Base-by-base conservation (phyloP, 306 rosid genomes). In the Acacia melanoxylon region DNA sequence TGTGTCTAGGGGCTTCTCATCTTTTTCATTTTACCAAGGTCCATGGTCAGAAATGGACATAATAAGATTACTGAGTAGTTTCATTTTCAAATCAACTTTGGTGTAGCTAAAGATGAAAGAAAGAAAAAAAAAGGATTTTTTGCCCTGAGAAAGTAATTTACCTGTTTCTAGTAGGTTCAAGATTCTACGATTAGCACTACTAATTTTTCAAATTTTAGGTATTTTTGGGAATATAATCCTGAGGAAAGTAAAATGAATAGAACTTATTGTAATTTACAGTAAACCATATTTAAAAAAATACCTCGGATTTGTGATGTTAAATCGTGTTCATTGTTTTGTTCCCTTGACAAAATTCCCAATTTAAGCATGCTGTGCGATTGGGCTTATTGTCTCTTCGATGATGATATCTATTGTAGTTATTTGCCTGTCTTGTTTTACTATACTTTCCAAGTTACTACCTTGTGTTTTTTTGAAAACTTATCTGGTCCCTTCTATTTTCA, bases 401-500 rank as follows among this genome's bases (percentile, higher is more conserved):
- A 40, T 40, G 25, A 40, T 68, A 3, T 37, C 46, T 17, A 24
- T 49, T 75, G 51, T 59, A 63, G n/a, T 63, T 25, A 62, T 58
- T n/a, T 15, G 20, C 46, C 22, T 14, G 37, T 51, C 42, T 31
- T 16, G 42, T 35, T 44, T 56, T 27, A 33, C 19, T 73, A 24
- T 5, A 40, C 70, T 5, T 10, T 31, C 68, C 27, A 22, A 63
- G 62, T 73, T 76, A 31, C 49, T 66, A 35, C 62, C 17, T 25
- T 51, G 73, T 41, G 5, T 45, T 63, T 31, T 33, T 66, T 73
- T 20, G 58, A 76, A 76, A 49, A 63, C 22, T 45, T 83, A 44
- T 29, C 74, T 63, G 51, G 14, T 70, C 77, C 79, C 33, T 75
- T 68, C 40, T 14, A 14, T 14, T 4, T 29, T 29, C 68, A 13